Percentiles rank a stretch among this genome's conserved stretches.
phyloP scores from a whole-genome alignment of 2,329 filamentous ascomycete genomes.

The Colletotrichum lupini region DNA sequence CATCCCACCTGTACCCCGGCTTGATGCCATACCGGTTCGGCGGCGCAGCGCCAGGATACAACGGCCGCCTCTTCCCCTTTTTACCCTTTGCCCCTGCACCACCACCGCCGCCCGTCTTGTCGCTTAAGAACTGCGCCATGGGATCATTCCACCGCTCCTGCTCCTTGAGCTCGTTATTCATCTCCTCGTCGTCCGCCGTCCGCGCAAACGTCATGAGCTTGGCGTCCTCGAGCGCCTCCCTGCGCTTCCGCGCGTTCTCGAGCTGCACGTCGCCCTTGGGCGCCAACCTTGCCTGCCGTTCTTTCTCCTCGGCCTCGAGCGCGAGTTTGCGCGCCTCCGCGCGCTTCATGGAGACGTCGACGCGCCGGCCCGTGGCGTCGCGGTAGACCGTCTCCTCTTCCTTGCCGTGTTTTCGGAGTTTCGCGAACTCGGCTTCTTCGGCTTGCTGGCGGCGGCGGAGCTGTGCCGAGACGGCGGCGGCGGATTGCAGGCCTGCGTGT shows the following conservation, averaged over 20 bases:
- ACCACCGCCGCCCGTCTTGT: conserved; percentile 51
- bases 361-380: conserved; percentile 92
- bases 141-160: conserved; percentile 92
- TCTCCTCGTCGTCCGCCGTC: conserved; percentile 82
- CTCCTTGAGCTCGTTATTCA: conserved; percentile 86
- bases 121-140: conserved; percentile 80
- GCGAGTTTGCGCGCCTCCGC: conserved; percentile 80
- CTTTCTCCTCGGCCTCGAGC: conserved; percentile 76
- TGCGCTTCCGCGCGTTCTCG: conserved; percentile 71
- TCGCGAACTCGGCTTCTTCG: conserved; percentile 65
- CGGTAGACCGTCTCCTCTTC: conserved; percentile 91
- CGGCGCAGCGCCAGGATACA: conserved; percentile 82
- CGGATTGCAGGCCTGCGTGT: conserved; percentile 87
- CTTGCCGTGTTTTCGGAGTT: conserved; percentile 53
- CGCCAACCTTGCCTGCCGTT: conserved; percentile 73
- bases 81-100: conserved; percentile 40
- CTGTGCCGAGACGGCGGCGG: conserved; percentile 79
- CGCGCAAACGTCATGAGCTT: conserved; percentile 84
- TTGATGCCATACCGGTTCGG: conserved; percentile 95
- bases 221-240: conserved; percentile 80
- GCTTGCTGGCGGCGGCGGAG: conserved; percentile 73
- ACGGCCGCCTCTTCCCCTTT: conserved; percentile 60
- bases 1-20: conserved; percentile 96
- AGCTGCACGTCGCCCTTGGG: conserved; percentile 89
- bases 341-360: conserved; percentile 91